Evolutionary conservation across 768 basidiomycete species (phyloP), one percentile per base, ranked within the genome.

Genomic region (Pilatotrama ljubarskyi): DNA sequence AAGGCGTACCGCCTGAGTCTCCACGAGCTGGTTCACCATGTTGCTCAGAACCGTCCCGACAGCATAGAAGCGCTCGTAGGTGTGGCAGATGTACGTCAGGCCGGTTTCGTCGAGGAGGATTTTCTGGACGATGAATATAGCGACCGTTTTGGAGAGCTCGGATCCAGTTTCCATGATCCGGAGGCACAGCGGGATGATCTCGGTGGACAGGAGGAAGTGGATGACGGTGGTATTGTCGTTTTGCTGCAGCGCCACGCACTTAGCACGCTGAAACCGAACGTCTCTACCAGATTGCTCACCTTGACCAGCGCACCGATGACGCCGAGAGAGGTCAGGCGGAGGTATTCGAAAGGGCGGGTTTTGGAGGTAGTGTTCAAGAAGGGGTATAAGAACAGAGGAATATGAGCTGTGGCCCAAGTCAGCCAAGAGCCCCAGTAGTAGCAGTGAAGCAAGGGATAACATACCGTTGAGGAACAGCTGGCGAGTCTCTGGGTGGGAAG

Each of bases 131-230:
- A 99, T 99, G 76, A 99, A 99, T 69, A 99, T 99, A 42, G 97
- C 97, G 44, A 99, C 97, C 0, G 97, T 99, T 77, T 99, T 99
- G 59, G 92, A 94, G 17, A 99, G 84, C 69, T 99, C 97, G 3
- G 95, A 97, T 42, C 97, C 97, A 3, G 97, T 98, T 75, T 99
- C 97, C 97, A 99, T 99, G 74, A 99, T 99, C 52, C 97, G 90
- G 51, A 99, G 85, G 73, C 97, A 99, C 64, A 99, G 89, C 36
- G 97, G 97, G 71, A 99, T 99, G 73, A 99, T 99, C 80, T 99
- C 97, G 54, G 97, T 99, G 4, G 95, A 97, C 44, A 99, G 85
- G 42, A 99, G 83, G 81, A 99, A 99, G 77, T 98, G 96, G 74
- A 99, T 98, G 66, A 99, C 97, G 56, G 96, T 90, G 69, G 88